phyloP scores from a whole-genome alignment of 768 basidiomycete genomes.

The Hortiboletus flavorubellus region DNA sequence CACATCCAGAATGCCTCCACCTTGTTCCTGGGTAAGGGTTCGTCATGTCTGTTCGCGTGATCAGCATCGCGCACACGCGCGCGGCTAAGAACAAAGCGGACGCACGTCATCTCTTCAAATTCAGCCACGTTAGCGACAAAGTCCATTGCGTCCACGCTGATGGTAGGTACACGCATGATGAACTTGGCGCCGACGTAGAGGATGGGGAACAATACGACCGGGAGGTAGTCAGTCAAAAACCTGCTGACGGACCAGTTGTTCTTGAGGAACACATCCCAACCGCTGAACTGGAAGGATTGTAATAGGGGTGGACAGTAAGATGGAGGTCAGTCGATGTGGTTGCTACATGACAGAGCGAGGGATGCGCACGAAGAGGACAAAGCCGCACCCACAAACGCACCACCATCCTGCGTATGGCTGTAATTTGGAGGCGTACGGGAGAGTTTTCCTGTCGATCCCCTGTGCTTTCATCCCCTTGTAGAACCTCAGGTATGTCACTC shows the following conservation, averaged over 20 bases:
- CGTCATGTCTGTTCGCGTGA: conserved; percentile 19
- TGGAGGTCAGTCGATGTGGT: background rate
- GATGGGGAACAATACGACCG: conserved; percentile 44
- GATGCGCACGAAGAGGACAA: conserved; percentile 34
- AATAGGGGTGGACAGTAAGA: too few species aligned
- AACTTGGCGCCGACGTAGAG: conserved; percentile 36
- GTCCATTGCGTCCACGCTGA: conserved; percentile 25
- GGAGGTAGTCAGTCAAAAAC: conserved; percentile 43
- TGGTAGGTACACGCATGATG: conserved; percentile 3
- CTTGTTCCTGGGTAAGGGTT: conserved; percentile 26
- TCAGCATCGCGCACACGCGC: background rate
- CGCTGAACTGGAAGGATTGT: conserved; percentile 31
- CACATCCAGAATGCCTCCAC: conserved; percentile 28
- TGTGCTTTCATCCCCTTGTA: conserved; percentile 44
- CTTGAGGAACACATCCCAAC: conserved; percentile 38
- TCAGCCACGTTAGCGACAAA: conserved; percentile 24
- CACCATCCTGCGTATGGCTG: too few species aligned
- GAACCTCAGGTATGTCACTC: conserved; percentile 45
- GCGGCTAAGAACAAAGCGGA: background rate
- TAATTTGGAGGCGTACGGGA: conserved; percentile 38
- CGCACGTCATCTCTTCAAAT: conserved; percentile 27
- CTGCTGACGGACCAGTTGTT: conserved; percentile 34
- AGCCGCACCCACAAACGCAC: conserved; percentile 22
- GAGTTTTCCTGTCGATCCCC: conserved; percentile 42
- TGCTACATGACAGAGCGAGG: background rate